These are phyloP conservation scores for Diutina neorugosa DNA, from an alignment of 1,139 yeast species.

Conservation along the genomic window DNA sequence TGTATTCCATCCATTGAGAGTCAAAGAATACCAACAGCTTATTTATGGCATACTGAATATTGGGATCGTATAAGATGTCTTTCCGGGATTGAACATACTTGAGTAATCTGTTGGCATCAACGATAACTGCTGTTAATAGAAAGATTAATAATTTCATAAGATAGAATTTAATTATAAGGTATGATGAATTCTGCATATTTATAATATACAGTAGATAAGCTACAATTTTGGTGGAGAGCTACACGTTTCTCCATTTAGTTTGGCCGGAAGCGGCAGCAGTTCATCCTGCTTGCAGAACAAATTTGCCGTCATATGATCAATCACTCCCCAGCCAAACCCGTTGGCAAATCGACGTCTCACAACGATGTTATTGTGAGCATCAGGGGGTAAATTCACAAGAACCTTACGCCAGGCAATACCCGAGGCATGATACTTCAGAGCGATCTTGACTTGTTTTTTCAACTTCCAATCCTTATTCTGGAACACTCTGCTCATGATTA, in stretches of 20 bases:
- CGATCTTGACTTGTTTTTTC: slow-evolving; percentile 16
- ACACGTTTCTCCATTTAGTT: background rate
- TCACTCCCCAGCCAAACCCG: slow-evolving; percentile 21
- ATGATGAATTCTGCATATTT: too few species aligned
- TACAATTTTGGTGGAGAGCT: background rate
- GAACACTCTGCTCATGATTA: background rate
- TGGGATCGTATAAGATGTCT: background rate
- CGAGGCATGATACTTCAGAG: slow-evolving; percentile 15
- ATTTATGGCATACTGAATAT: background rate
- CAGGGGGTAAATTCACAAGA: slow-evolving; percentile 16
- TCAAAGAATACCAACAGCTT: background rate
- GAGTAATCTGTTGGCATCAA: background rate
- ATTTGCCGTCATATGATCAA: slow-evolving; percentile 14
- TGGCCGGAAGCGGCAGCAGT: background rate
- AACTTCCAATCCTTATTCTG: slow-evolving; percentile 13
- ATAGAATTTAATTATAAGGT: background rate
- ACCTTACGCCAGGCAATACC: slow-evolving; percentile 17
- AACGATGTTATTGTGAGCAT: slow-evolving; percentile 17
- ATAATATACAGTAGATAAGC: background rate
- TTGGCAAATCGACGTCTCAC: slow-evolving; percentile 18
- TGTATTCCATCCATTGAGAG: background rate
- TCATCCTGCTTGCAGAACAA: slow-evolving; percentile 7
- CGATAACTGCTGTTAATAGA: background rate
- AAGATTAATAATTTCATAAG: background rate
- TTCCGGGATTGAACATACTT: background rate